Conservation (phyloP, 2,329 filamentous ascomycete species). For the Nothophaeocryptopus gaeumannii region DNA sequence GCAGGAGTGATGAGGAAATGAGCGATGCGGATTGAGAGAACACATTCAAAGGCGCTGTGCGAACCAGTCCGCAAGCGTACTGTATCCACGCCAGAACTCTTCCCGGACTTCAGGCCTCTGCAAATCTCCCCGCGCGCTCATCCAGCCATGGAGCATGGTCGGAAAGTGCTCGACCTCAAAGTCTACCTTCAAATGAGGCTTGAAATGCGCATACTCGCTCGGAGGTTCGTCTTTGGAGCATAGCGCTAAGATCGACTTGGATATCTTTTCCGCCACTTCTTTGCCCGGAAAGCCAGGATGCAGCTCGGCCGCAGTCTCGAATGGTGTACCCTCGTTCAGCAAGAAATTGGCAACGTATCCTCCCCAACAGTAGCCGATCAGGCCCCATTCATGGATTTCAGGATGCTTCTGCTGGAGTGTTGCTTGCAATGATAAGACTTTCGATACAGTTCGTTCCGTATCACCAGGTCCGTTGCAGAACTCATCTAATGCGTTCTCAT, state of each 20-base stretch:
- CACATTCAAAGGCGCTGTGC: neutral
- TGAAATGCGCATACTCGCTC: too few species aligned
- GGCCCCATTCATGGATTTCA: conserved; percentile 2
- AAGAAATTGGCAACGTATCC: conserved; percentile 9
- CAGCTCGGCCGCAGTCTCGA: neutral
- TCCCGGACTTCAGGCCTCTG: too few species aligned
- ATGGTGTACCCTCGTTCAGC: conserved; percentile 1
- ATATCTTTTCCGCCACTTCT: conserved; percentile 1
- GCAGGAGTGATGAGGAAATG: conserved; percentile 22
- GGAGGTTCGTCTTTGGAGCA: too few species aligned
- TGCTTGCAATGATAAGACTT: neutral
- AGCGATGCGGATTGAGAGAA: conserved; percentile 25
- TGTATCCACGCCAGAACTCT: too few species aligned
- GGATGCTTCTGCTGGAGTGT: conserved; percentile 1
- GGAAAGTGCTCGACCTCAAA: too few species aligned
- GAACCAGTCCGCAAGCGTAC: neutral
- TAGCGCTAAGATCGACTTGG: neutral
- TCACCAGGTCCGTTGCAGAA: conserved; percentile 11
- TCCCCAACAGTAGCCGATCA: conserved; percentile 15
- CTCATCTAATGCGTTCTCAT: conserved; percentile 8
- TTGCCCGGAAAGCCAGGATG: conserved; percentile 4
- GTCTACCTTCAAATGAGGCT: too few species aligned
- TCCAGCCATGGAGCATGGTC: too few species aligned
- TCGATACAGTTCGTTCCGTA: conserved; percentile 3
- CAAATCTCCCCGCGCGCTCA: too few species aligned